Percentiles rank a stretch among this genome's conserved stretches.
Evolutionary conservation across 768 basidiomycete species (phyloP).

Genomic region (Agaricus sinodeliciosus): DNA sequence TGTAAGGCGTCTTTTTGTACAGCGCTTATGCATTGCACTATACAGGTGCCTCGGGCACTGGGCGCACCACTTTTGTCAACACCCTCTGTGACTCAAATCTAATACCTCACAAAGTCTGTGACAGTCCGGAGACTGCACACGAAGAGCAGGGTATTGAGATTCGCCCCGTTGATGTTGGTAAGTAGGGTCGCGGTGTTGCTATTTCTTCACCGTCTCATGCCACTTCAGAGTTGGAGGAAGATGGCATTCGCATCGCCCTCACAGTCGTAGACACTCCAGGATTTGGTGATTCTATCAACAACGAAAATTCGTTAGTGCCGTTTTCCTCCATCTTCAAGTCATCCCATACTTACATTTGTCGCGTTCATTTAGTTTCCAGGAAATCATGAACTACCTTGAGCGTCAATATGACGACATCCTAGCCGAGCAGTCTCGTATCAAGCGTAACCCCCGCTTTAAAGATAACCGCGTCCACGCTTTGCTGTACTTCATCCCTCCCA

Average conservation of each 20-base stretch:
- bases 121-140: slow-evolving; percentile 66
- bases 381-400: slow-evolving; percentile 83
- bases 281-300: slow-evolving; percentile 88
- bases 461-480: slow-evolving; percentile 87
- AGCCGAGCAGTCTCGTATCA: slow-evolving; percentile 82
- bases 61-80: slow-evolving; percentile 88
- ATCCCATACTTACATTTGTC: not conserved
- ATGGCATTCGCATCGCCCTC: slow-evolving; percentile 83
- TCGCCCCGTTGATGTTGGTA: slow-evolving; percentile 77
- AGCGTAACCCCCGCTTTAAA: slow-evolving; percentile 87
- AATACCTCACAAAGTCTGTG: slow-evolving; percentile 57
- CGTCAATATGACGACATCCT: slow-evolving; percentile 92
- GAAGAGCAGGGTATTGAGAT: slow-evolving; percentile 72
- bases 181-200: slow-evolving; percentile 19
- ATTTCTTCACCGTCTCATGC: not conserved
- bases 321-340: not conserved
- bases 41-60: slow-evolving; percentile 80
- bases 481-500: slow-evolving; percentile 87
- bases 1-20: not conserved
- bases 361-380: slow-evolving; percentile 51
- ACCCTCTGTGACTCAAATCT: slow-evolving; percentile 83
- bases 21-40: slow-evolving; percentile 8
- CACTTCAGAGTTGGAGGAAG: slow-evolving; percentile 76
- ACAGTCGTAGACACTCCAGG: slow-evolving; percentile 92
- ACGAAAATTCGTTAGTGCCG: slow-evolving; percentile 67